Evolutionary conservation across 495 filamentous ascomycete genomes (phyloP).

Genomic region (Neurospora sp.): DNA sequence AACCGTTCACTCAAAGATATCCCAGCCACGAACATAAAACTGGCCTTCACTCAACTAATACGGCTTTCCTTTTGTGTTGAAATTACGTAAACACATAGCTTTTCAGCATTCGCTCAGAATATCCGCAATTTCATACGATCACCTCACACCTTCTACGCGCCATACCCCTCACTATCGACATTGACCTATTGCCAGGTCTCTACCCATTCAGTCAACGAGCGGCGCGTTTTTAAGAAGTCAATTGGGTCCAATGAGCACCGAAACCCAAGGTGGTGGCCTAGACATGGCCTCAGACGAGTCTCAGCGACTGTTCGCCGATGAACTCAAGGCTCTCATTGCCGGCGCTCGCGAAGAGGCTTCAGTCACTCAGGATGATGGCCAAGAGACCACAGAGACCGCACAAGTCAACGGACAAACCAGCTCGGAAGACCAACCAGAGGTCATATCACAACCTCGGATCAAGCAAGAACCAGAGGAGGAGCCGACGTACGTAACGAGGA

Average conservation of each 20-base stretch:
- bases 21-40: not conserved
- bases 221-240: not conserved
- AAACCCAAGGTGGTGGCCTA: not conserved
- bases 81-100: not conserved
- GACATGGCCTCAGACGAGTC: not conserved
- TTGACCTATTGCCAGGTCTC: not conserved
- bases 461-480: not conserved
- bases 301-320: not conserved
- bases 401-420: not conserved
- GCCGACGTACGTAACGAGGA: not conserved
- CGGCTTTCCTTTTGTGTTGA: not conserved
- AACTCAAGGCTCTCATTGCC: not conserved
- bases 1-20: not conserved
- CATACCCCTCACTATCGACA: not conserved
- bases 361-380: not conserved
- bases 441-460: not conserved
- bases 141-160: not conserved
- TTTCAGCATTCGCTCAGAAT: not conserved
- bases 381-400: not conserved
- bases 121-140: not conserved
- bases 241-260: not conserved
- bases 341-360: not conserved
- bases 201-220: not conserved
- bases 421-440: not conserved
- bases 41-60: not conserved